Percentiles rank a stretch among this genome's conserved stretches.
These are phyloP conservation scores for Musa beccarii DNA, from an alignment of 176 grass and related monocot genomes.

Conservation along the genomic window DNA sequence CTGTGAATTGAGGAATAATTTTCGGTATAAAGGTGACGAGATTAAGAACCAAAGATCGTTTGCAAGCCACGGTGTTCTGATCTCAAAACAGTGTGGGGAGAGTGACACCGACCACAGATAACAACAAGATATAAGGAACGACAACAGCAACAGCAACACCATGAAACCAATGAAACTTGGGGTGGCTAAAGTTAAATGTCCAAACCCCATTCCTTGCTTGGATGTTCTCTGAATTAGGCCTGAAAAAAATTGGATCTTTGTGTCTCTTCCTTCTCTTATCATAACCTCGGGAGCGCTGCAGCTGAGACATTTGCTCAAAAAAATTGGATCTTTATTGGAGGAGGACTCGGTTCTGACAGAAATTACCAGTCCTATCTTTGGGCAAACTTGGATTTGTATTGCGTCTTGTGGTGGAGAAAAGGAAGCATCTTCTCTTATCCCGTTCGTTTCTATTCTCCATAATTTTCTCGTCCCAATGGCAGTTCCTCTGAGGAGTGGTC, in stretches of 20 bases:
- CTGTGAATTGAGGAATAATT: neutral
- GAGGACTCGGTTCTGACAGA: neutral
- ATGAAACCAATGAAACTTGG: neutral
- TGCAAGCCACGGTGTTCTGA: neutral
- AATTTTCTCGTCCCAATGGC: constrained; percentile 7
- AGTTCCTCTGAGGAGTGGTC: constrained; percentile 7
- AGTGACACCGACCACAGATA: too few relatives aligned
- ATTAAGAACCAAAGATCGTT: neutral
- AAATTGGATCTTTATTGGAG: neutral
- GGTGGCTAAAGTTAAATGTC: neutral
- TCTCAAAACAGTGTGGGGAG: neutral
- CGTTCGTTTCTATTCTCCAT: neutral
- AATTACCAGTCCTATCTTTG: neutral
- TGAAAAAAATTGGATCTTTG: neutral
- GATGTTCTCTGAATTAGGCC: neutral
- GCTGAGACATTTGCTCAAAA: neutral
- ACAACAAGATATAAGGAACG: too few relatives aligned
- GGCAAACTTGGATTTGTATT: neutral
- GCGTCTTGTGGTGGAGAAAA: neutral
- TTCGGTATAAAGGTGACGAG: neutral
- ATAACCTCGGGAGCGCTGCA: neutral
- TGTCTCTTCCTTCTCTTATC: neutral
- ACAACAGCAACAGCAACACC: too few relatives aligned
- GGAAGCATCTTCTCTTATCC: neutral
- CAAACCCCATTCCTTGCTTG: neutral